Percentiles rank a stretch among this genome's conserved stretches.
Evolutionary conservation across 495 filamentous ascomycete genomes (phyloP).

Genomic region (Cetradonia linearis): DNA sequence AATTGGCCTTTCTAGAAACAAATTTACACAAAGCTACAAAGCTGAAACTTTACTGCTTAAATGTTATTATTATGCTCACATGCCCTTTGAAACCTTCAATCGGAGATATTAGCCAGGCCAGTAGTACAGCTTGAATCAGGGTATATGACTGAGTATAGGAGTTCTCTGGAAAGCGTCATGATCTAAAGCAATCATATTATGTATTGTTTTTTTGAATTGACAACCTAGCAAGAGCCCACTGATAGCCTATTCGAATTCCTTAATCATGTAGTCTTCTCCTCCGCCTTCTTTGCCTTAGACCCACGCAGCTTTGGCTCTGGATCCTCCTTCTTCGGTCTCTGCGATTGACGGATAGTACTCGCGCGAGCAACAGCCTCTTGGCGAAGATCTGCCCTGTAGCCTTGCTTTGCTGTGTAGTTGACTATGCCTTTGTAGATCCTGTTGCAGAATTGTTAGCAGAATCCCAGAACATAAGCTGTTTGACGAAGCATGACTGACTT

Average conservation of each 20-base stretch:
- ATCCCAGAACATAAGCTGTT: not conserved
- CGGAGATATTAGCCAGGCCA: not conserved
- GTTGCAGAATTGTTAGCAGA: constrained; percentile 19
- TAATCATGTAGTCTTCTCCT: constrained; percentile 37
- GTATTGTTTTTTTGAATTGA: not conserved
- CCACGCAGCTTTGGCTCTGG: constrained; percentile 68
- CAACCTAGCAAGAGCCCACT: not conserved
- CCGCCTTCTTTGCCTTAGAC: constrained; percentile 68
- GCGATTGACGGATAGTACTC: constrained; percentile 70
- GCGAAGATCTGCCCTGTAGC: constrained; percentile 81
- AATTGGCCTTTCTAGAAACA: no score
- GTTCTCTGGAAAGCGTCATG: not conserved
- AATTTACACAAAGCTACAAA: not conserved
- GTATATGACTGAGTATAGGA: not conserved
- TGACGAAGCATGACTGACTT: constrained; percentile 20
- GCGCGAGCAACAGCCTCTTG: constrained; percentile 79
- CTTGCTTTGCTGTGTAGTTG: constrained; percentile 64
- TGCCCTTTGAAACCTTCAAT: not conserved
- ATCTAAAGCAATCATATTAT: not conserved
- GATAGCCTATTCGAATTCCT: not conserved
- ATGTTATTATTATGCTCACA: not conserved
- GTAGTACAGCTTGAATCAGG: not conserved
- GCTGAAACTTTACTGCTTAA: not conserved
- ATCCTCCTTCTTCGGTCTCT: constrained; percentile 65
- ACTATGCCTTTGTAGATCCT: constrained; percentile 86